phyloP scores from a whole-genome alignment of 2,329 filamentous ascomycete genomes.

The Talaromyces sp. region DNA sequence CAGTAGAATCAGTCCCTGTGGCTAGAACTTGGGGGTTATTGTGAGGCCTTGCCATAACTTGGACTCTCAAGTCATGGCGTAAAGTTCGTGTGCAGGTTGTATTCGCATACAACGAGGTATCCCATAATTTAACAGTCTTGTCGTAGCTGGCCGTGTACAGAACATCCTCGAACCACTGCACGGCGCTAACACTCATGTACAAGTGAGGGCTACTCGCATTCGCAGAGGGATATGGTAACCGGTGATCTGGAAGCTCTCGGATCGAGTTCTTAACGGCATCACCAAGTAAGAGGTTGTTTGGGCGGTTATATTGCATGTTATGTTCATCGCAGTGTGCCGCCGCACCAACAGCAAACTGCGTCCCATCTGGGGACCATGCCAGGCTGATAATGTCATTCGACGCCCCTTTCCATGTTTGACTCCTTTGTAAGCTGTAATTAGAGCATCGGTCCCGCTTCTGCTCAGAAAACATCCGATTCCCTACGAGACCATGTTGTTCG shows the following conservation, averaged over 20 bases:
- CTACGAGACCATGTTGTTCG: not conserved
- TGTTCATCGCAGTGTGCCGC: slow-evolving; percentile 51
- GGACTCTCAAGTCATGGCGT: slow-evolving; percentile 45
- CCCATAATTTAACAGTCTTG: slow-evolving; percentile 54
- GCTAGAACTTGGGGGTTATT: slow-evolving; percentile 40
- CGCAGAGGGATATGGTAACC: slow-evolving; percentile 41
- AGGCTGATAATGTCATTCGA: slow-evolving; percentile 55
- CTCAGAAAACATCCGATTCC: not conserved
- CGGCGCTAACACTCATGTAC: slow-evolving; percentile 54
- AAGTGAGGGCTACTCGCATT: slow-evolving; percentile 49
- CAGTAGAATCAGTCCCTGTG: slow-evolving; percentile 39
- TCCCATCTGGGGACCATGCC: slow-evolving; percentile 54
- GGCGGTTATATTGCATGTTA: slow-evolving; percentile 58
- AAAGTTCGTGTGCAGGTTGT: slow-evolving; percentile 33
- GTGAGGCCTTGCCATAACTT: slow-evolving; percentile 46
- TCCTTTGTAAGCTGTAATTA: slow-evolving; percentile 2
- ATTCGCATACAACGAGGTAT: slow-evolving; percentile 25
- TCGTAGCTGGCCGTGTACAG: slow-evolving; percentile 56
- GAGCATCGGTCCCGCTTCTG: slow-evolving; percentile 15
- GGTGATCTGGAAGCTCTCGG: slow-evolving; percentile 53
- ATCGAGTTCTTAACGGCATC: slow-evolving; percentile 39
- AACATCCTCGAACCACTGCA: slow-evolving; percentile 47
- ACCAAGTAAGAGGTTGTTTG: slow-evolving; percentile 55
- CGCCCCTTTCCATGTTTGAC: slow-evolving; percentile 51
- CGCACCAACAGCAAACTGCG: slow-evolving; percentile 53